Base-by-base conservation (phyloP, 148 eudicot genomes). In the Suaeda aralocaspica region DNA sequence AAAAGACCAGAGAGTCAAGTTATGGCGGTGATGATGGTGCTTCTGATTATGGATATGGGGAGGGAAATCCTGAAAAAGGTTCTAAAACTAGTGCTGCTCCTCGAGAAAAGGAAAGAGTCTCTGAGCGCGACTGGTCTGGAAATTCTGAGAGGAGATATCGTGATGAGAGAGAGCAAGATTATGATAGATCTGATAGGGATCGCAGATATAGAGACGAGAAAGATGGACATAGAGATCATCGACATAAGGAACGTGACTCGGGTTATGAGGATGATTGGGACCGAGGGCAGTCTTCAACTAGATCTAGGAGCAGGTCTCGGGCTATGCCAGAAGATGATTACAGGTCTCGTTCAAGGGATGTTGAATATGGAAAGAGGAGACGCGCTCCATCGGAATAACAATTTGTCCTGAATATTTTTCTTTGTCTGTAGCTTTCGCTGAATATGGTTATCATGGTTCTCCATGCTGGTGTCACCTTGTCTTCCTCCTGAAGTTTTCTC, bases 21-120 rank as follows among this genome's bases (percentile, higher is more conserved):
- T 89, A 87, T 73, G 96, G 90, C 5, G 97, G 95, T 50, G 97
- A 92, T 29, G 98, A 89, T 64, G 92, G 83, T 78, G 93, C 85
- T 56, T 89, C 96, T 59, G 96, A 88, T 62, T 83, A 89, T 81
- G 91, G 88, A 57, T 82, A 86, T 81, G 89, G 87, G 30, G 97
- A 92, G 70, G 86, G 72, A 18, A 88, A 84, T 70, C 79, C 81
- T 29, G 98, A 92, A 68, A 89, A 86, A 67, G 83, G 82, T 44
- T 77, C 65, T 19, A 78, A 89, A 72, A 76, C 92, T 72, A 86
- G 64, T 84, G 86, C 80, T 71, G 77, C 84, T 58, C 81, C 87
- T 6, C 74, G 86, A 64, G 98, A 92, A 65, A 89, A 87, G 78
- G 98, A 89, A 50, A 72, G 91, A 73, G 79, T 81, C 18, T 73